Evolutionary conservation across 1,139 yeast genomes (phyloP).

Genomic region (Geotrichum europaeum): DNA sequence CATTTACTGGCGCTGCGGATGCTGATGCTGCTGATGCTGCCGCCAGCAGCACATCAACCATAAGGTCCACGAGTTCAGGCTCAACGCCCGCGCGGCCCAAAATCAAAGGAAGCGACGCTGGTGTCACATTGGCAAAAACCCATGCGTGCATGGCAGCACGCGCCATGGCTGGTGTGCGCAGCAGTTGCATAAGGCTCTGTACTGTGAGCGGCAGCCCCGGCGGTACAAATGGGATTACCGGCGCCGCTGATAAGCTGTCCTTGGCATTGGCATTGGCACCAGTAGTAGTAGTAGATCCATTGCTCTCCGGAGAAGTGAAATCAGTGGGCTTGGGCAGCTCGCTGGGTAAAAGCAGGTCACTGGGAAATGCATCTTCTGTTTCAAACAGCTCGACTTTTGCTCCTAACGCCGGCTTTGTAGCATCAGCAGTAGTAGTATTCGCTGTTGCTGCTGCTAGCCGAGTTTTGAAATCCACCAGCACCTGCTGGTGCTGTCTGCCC

Average conservation of each 20-base stretch:
- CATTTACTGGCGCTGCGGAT: conserved; percentile 10
- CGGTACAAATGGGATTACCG: neutral
- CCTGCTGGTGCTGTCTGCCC: neutral
- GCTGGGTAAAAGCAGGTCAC: neutral
- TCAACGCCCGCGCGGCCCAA: conserved; percentile 52
- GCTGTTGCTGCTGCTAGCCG: conserved; percentile 27
- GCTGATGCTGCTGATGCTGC: conserved; percentile 9
- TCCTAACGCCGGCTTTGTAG: conserved; percentile 20
- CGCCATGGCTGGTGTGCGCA: conserved; percentile 24
- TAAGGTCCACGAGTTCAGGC: conserved; percentile 48
- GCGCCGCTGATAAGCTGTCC: neutral
- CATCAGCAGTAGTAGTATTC: conserved; percentile 5
- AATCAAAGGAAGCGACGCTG: conserved; percentile 30
- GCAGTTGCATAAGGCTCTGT: conserved; percentile 22
- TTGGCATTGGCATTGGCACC: neutral
- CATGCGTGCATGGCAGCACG: conserved; percentile 38
- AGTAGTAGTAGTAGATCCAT: too few relatives aligned
- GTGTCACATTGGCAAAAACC: conserved; percentile 34
- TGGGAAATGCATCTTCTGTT: conserved; percentile 10
- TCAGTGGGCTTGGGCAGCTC: neutral
- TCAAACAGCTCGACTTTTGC: conserved; percentile 18
- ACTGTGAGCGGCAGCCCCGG: conserved; percentile 25
- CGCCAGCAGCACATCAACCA: conserved; percentile 41
- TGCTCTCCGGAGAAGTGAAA: neutral
- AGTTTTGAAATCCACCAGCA: neutral